Percentiles rank a stretch among this genome's conserved stretches.
phyloP scores from a whole-genome alignment of 768 basidiomycete genomes.

The Lactarius pseudohatsudake region DNA sequence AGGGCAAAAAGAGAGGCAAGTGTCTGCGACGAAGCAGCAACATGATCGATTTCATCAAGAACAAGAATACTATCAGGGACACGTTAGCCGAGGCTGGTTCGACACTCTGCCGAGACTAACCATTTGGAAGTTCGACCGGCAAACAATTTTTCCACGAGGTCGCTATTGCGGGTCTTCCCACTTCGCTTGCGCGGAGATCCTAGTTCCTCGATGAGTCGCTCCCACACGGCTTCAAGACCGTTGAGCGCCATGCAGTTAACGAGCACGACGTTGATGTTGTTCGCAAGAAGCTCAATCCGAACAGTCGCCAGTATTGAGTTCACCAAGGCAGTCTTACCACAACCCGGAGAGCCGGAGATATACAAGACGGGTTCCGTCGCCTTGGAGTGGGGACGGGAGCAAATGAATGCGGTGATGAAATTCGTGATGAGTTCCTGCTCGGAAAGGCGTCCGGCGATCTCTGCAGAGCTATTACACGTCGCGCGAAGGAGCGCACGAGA shows the following conservation, averaged over 20 bases:
- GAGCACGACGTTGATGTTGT: constrained; percentile 49
- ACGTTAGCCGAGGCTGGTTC: constrained; percentile 26
- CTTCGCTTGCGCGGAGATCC: constrained; percentile 39
- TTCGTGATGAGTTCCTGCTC: constrained; percentile 59
- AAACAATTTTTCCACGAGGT: constrained; percentile 46
- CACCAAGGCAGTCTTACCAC: constrained; percentile 87
- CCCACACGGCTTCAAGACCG: constrained; percentile 69
- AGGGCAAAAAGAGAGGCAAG: constrained; percentile 67
- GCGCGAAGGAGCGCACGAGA: constrained; percentile 70
- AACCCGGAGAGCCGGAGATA: constrained; percentile 91
- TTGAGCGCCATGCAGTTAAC: constrained; percentile 83
- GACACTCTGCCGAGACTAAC: constrained; percentile 37
- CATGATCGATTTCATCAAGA: constrained; percentile 86
- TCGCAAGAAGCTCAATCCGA: constrained; percentile 39
- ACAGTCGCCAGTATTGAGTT: constrained; percentile 53
- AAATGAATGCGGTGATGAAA: constrained; percentile 60
- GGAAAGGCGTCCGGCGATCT: constrained; percentile 65
- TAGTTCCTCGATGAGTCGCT: constrained; percentile 60
- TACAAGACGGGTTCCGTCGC: constrained; percentile 57
- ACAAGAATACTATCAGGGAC: constrained; percentile 58
- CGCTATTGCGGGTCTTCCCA: constrained; percentile 41
- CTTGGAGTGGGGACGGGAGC: constrained; percentile 32
- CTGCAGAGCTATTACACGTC: constrained; percentile 56
- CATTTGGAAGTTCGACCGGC: constrained; percentile 50
- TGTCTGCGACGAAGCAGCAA: constrained; percentile 58